These are phyloP conservation scores for Chrysanthemum seticuspe DNA, from an alignment of 129 eudicot species.

Conservation along the genomic window DNA sequence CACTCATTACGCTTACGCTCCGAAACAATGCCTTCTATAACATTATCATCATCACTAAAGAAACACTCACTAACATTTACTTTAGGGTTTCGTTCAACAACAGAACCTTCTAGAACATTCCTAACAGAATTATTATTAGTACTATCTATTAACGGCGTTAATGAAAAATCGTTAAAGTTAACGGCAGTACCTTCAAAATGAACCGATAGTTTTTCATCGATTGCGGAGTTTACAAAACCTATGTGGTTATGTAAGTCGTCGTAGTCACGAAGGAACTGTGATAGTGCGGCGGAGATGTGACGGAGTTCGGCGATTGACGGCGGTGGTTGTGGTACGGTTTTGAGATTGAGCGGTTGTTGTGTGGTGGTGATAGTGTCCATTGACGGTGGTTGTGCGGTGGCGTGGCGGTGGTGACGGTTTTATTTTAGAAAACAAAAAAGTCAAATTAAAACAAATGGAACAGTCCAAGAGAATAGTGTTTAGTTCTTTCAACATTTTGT, in stretches of 20 bases:
- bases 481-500: too few relatives aligned
- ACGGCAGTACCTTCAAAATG: background rate
- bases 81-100: too few relatives aligned
- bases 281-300: conserved; percentile 43
- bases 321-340: conserved; percentile 7
- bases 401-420: background rate
- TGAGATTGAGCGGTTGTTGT: too few relatives aligned
- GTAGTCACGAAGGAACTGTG: conserved; percentile 52
- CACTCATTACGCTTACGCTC: too few relatives aligned
- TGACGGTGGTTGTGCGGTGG: conserved; percentile 22
- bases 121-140: background rate
- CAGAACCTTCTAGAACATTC: too few relatives aligned
- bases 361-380: too few relatives aligned
- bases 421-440: background rate
- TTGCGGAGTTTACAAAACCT: conserved; percentile 30
- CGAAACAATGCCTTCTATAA: too few relatives aligned
- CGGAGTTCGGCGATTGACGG: conserved; percentile 41
- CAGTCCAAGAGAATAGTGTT: too few relatives aligned
- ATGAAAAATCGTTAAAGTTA: background rate
- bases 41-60: too few relatives aligned
- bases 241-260: conserved; percentile 54
- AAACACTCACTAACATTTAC: too few relatives aligned
- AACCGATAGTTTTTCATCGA: conserved; percentile 36
- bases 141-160: too few relatives aligned
- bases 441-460: too few relatives aligned